Percentiles rank a stretch among this genome's conserved stretches.
Conservation (phyloP, 805 yeast genomes). For the Citeromyces matritensis region DNA sequence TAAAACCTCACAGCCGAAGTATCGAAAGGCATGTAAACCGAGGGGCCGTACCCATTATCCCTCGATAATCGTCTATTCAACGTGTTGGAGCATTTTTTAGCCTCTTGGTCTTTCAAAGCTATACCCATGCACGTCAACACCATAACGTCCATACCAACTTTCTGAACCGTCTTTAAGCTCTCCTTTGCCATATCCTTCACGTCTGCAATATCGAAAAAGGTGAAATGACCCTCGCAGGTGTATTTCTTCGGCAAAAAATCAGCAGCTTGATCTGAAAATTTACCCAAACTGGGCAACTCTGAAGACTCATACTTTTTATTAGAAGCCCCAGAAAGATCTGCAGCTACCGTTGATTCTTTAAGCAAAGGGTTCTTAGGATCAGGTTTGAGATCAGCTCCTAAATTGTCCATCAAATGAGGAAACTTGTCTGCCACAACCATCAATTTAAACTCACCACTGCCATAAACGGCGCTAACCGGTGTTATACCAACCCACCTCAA, state of each 20-base stretch:
- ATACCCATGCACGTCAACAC: constrained; percentile 5
- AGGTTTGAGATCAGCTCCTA: constrained; percentile 4
- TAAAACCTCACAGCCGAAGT: too few relatives aligned
- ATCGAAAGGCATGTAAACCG: too few relatives aligned
- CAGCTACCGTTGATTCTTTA: constrained; percentile 3
- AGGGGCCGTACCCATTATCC: too few relatives aligned
- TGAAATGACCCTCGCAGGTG: constrained; percentile 2
- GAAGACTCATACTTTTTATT: constrained; percentile 5
- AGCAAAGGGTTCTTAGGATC: constrained; percentile 4
- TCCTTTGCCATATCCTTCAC: constrained; percentile 2
- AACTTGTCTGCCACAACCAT: constrained; percentile 4
- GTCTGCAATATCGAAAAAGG: constrained; percentile 3
- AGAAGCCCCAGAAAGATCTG: constrained; percentile 3
- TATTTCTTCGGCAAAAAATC: constrained; percentile 4
- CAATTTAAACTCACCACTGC: constrained; percentile 4
- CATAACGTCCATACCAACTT: constrained; percentile 5
- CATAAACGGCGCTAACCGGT: constrained; percentile 4
- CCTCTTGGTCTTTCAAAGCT: constrained; percentile 6
- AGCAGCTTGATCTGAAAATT: constrained; percentile 3
- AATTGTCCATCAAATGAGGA: constrained; percentile 4
- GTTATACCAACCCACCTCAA: constrained; percentile 7
- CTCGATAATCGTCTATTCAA: not conserved
- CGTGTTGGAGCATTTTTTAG: constrained; percentile 4
- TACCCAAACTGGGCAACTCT: constrained; percentile 5
- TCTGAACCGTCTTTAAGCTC: constrained; percentile 4